phyloP scores from a whole-genome alignment of 768 basidiomycete species.

The Psilocybe subaeruginosa region DNA sequence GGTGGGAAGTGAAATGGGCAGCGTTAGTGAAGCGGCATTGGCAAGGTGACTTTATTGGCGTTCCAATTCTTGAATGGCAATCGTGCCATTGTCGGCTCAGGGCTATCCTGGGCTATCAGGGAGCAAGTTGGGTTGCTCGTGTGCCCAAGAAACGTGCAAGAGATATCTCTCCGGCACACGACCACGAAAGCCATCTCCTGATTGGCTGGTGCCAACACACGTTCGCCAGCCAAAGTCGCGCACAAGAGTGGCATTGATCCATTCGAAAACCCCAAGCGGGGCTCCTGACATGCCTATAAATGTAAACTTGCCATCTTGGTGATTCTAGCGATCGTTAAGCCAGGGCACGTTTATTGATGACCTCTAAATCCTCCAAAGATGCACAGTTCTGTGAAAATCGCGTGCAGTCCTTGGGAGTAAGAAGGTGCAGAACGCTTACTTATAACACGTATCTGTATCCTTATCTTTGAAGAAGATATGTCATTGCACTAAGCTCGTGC shows the following conservation, averaged over 20 bases:
- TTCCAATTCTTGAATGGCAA: constrained; percentile 1
- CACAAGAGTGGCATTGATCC: background rate
- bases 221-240: constrained; percentile 24
- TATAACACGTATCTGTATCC: no score
- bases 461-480: no score
- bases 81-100: constrained; percentile 4
- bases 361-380: background rate
- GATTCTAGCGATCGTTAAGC: background rate
- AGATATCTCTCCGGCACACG: constrained; percentile 27
- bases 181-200: constrained; percentile 24
- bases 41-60: constrained; percentile 1
- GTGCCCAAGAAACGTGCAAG: constrained; percentile 36
- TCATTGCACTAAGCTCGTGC: no score
- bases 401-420: background rate
- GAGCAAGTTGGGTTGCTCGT: constrained; percentile 25
- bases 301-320: background rate
- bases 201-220: constrained; percentile 33
- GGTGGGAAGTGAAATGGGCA: background rate
- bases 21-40: background rate
- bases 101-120: background rate
- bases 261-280: background rate
- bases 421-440: background rate
- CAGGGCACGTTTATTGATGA: constrained; percentile 12
- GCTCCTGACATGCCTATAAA: constrained; percentile 4
- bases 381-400: constrained; percentile 2